Base-by-base conservation (phyloP, 495 filamentous ascomycete genomes). In the Acidiella bohemica region DNA sequence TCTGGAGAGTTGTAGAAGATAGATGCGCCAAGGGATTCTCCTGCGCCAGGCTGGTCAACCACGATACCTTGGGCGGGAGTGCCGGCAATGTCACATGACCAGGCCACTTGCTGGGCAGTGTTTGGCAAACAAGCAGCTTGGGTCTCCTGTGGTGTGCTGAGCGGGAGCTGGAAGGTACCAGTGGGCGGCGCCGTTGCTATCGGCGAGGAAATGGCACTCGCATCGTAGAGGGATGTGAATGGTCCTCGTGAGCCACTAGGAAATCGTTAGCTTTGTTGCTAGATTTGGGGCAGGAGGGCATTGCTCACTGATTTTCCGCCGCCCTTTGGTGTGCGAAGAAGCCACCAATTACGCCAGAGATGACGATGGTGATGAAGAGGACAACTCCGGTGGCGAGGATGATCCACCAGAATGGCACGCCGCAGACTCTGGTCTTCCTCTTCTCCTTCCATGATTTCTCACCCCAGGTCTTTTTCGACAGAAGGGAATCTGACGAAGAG, bases 101-200 rank as follows among this genome's bases (percentile, higher is more conserved):
- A 94, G 5, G 84, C 72, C 23, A 64, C 58, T 14, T 63, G 61
- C 42, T 80, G 68, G n/a, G 61, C 63, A 2, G 66, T 53, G 41
- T 81, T 65, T 5, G 60, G 60, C 25, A 94, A 62, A 58, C 86
- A 94, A 11, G 71, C 70, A 21, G 72, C 71, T 19, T 74, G 73
- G n/a, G 58, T 59, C 45, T 71, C 68, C 45, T 70, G 69, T 21
- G 72, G 53, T 19, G 60, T 53, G 18, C 68, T 53, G n/a, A 72
- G 52, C 11, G 81, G 71, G 38, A 93, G 57, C 26, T 61, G 45
- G 50, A 61, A 93, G 2, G 59, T 61, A 9, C 86, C 86, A 3
- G 72, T 75, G 2, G 80, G 74, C 4, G 85, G 55, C 20, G 69
- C 21, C 24, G 68, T 56, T 39, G 70, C 64, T n/a, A n/a, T n/a